Conservation (phyloP, 768 basidiomycete genomes). For the Boletus rubroflammeus region DNA sequence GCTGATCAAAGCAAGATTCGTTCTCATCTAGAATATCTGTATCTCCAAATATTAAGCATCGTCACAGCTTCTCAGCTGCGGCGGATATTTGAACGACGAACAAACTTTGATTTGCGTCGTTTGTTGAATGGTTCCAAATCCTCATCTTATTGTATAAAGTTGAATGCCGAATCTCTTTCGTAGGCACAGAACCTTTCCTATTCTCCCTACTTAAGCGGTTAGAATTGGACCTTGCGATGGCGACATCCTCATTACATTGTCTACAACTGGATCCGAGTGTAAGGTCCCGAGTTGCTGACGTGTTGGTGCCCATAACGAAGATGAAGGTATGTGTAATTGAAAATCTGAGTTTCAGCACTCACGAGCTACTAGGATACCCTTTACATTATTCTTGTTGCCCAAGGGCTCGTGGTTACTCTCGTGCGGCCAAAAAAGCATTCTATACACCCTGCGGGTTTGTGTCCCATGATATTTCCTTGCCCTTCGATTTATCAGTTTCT, state of each 20-base stretch:
- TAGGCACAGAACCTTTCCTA: slow-evolving; percentile 83
- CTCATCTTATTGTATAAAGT: neutral
- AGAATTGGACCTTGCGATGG: slow-evolving; percentile 79
- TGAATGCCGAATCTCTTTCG: neutral
- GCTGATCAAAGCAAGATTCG: slow-evolving; percentile 75
- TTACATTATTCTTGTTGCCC: slow-evolving; percentile 83
- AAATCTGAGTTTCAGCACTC: neutral
- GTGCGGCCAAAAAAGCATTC: slow-evolving; percentile 90
- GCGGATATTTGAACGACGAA: slow-evolving; percentile 81
- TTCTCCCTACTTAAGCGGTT: slow-evolving; percentile 64
- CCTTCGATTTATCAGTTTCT: neutral
- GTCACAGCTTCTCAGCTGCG: slow-evolving; percentile 82
- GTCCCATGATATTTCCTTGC: neutral
- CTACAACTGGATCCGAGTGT: slow-evolving; percentile 67
- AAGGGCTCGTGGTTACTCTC: slow-evolving; percentile 76
- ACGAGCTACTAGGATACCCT: slow-evolving; percentile 65
- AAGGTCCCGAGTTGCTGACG: slow-evolving; percentile 73
- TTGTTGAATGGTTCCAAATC: slow-evolving; percentile 54
- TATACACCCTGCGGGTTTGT: slow-evolving; percentile 84
- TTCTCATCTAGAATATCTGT: slow-evolving; percentile 90
- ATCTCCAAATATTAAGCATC: slow-evolving; percentile 89
- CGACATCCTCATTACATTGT: slow-evolving; percentile 76
- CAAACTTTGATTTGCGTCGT: slow-evolving; percentile 86
- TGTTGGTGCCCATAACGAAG: slow-evolving; percentile 75
- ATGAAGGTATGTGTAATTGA: slow-evolving; percentile 56